Base-by-base conservation (phyloP, 306 rosid species). In the Erythrophleum fordii region DNA sequence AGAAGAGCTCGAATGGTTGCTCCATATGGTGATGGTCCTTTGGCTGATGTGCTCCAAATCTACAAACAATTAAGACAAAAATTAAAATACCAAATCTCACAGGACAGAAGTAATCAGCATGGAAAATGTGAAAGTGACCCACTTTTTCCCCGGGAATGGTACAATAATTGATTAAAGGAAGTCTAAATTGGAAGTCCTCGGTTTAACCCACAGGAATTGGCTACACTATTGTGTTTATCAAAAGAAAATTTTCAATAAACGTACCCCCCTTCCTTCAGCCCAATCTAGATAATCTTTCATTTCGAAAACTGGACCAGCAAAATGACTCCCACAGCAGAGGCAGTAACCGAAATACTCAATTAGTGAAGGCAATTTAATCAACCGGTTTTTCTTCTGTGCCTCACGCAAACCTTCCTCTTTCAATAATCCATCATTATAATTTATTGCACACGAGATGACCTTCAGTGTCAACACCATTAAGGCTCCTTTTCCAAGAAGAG, bases 271-370 rank as follows among this genome's bases (percentile, higher is more conserved):
- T 90, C 91, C 87, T 87, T 92, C 97, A 17, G 97, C 79, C 97
- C 99, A 96, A 77, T 92, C 98, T 14, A 96, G 97, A 88, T 93
- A 96, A 81, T 93, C 98, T 87, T 89, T 93, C 85, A 90, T 89
- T 80, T 96, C 99, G 74, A 72, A 96, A 82, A 96, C 98, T 52
- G 99, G 99, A 80, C 99, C 97, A 31, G 99, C 97, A 88, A 96
- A 93, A 79, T 93, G 99, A 88, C 97, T 93, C 37, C 98, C 99
- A 70, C 92, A 90, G 86, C 88, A 86, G 81, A 96, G 92, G 81
- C 98, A 96, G 86, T 88, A 93, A 75, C 98, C 99, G 34, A 89
- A 46, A 80, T 93, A 96, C 87, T 96, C 98, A 22, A 91, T 79
- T 42, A 90, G 11, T 1, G 99, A 92, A 35, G 99, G 99, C 72